These are phyloP conservation scores for Kodamaea jinghongensis DNA, from an alignment of 805 yeast genomes.

Conservation along the genomic window DNA sequence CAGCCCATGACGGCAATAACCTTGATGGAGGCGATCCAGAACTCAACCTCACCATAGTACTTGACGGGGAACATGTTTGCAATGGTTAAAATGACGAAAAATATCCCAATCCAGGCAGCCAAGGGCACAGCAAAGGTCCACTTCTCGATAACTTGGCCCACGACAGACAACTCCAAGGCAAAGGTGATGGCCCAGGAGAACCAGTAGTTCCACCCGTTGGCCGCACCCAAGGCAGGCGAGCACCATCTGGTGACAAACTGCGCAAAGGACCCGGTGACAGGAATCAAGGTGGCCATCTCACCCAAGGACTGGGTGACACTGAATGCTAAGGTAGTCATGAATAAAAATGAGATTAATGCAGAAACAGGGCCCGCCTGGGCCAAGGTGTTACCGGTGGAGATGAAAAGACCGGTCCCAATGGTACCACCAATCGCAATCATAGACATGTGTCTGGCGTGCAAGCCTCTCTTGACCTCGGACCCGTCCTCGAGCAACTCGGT, in stretches of 20 bases:
- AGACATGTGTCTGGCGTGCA: constrained; percentile 65
- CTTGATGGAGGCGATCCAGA: constrained; percentile 68
- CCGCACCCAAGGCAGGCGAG: constrained; percentile 70
- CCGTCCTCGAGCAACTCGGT: constrained; percentile 1
- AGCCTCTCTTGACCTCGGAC: constrained; percentile 50
- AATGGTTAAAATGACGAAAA: constrained; percentile 53
- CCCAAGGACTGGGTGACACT: constrained; percentile 71
- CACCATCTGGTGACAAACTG: constrained; percentile 68
- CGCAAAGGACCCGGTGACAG: constrained; percentile 65
- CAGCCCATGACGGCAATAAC: constrained; percentile 72
- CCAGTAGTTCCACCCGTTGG: constrained; percentile 74
- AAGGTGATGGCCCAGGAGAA: constrained; percentile 76
- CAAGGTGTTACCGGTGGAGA: constrained; percentile 58
- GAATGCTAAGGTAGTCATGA: constrained; percentile 64
- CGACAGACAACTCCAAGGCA: constrained; percentile 69
- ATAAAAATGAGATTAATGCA: constrained; percentile 59
- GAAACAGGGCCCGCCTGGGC: constrained; percentile 66
- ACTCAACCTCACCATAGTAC: constrained; percentile 72
- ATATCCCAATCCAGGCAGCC: constrained; percentile 70
- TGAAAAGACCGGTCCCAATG: constrained; percentile 75
- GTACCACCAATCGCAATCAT: constrained; percentile 82
- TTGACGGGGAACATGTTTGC: constrained; percentile 66
- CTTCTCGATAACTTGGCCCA: constrained; percentile 60
- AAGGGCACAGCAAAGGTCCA: constrained; percentile 72
- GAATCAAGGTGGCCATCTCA: constrained; percentile 79